Base-by-base conservation (phyloP, 2,329 filamentous ascomycete species). In the Ceratocystis cacaofunesta region DNA sequence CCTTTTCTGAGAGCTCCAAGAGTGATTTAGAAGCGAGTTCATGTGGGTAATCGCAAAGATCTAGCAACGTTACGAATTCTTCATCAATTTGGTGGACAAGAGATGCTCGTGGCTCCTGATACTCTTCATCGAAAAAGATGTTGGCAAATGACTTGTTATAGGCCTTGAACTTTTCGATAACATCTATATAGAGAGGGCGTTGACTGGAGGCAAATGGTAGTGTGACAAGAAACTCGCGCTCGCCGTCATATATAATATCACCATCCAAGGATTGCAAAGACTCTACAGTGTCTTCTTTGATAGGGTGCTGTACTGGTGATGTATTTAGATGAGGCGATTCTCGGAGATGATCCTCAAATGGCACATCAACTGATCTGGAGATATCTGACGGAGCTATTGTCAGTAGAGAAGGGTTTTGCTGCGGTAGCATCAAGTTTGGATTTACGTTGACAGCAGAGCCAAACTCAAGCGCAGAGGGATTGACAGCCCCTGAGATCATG, bases 11-110 rank as follows among this genome's bases (percentile, higher is more conserved):
- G 65, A 82, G 67, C 2, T 70, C 68, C 28, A 74, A 73, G 12
- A 77, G 70, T 1, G 73, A 70, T 6, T 80, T 74, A n/a, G 78
- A 78, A 28, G 80, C 73, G 48, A 79, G 72, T 44, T 82, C 79
- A 3, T 79, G 78, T 3, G 82, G 83, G 48, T 83, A 78, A 70
- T 85, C 82, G 70, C 82, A 84, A 22, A 85, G 73, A 64, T 81
- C 78, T 52, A 79, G 74, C 8, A 87, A 74, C 44, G 74, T 74
- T 22, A 76, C 73, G 52, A 87, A 77, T 68, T 86, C 74, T 5
- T 73, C 70, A 67, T 85, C 78, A 7, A 87, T 77, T 62, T 75
- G 78, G 12, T 73, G 70, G 5, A 80, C 71, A 1, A 80, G 69
- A 1, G 69, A 69, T 1, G 73, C 68, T 6, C 77, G 74, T 0